phyloP scores from a whole-genome alignment of 202 grass and related monocot species.

The Zizania palustris region DNA sequence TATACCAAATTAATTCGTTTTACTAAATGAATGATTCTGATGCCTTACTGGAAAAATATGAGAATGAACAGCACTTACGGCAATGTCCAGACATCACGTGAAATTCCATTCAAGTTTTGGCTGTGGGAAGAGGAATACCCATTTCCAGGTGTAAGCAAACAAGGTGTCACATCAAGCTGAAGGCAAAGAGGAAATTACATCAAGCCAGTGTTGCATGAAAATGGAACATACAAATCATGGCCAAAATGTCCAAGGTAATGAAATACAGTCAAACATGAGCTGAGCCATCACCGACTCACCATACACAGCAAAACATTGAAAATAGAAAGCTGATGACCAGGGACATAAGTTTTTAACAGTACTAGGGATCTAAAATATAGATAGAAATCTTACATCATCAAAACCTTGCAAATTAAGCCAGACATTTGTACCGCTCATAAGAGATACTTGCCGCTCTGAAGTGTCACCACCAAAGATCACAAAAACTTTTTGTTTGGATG shows the following conservation, averaged over 20 bases:
- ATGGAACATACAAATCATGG: constrained; percentile 15
- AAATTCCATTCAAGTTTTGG: constrained; percentile 44
- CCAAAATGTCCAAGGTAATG: constrained; percentile 19
- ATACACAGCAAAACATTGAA: not conserved
- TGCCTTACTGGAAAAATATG: constrained; percentile 16
- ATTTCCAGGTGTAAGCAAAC: constrained; percentile 76
- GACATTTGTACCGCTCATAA: constrained; percentile 99
- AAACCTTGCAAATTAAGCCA: constrained; percentile 97
- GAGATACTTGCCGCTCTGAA: constrained; percentile 95
- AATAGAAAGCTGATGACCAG: not conserved
- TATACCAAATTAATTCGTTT: constrained; percentile 22
- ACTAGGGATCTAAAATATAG: constrained; percentile 15
- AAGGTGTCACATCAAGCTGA: constrained; percentile 91
- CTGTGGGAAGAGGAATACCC: constrained; percentile 57
- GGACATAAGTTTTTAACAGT: not conserved
- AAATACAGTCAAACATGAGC: constrained; percentile 30
- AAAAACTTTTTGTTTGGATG: constrained; percentile 67
- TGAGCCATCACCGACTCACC: constrained; percentile 1
- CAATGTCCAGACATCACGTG: constrained; percentile 72
- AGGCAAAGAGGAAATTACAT: constrained; percentile 38
- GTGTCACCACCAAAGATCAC: constrained; percentile 94
- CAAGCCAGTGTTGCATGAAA: constrained; percentile 20
- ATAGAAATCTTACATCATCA: constrained; percentile 73
- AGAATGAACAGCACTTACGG: constrained; percentile 68
- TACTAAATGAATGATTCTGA: not conserved